Conservation (phyloP, 1,284 basidiomycete genomes). For the Trametes hirsuta region DNA sequence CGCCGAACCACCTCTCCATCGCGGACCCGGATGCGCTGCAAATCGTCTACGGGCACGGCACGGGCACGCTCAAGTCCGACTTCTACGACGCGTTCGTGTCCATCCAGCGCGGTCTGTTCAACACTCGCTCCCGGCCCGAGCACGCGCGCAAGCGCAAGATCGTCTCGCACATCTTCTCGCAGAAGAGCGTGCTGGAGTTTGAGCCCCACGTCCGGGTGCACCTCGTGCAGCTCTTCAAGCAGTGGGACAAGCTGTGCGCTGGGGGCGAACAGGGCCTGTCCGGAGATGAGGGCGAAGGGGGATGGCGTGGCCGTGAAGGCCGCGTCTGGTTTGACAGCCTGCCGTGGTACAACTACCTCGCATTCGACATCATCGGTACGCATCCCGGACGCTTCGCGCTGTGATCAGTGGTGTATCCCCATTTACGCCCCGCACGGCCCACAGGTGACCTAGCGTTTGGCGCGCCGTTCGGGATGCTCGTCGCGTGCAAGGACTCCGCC, state of each 20-base stretch:
- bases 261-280: slow-evolving; percentile 54
- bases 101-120: slow-evolving; percentile 80
- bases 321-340: slow-evolving; percentile 76
- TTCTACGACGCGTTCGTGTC: slow-evolving; percentile 78
- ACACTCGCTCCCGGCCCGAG: slow-evolving; percentile 80
- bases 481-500: slow-evolving; percentile 74
- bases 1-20: slow-evolving; percentile 86
- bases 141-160: slow-evolving; percentile 92
- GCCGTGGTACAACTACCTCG: slow-evolving; percentile 81
- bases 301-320: slow-evolving; percentile 64
- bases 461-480: slow-evolving; percentile 88
- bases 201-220: slow-evolving; percentile 76
- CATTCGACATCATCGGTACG: slow-evolving; percentile 83
- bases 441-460: slow-evolving; percentile 83
- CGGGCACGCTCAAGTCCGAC: slow-evolving; percentile 74
- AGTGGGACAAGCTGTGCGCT: slow-evolving; percentile 81
- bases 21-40: slow-evolving; percentile 79
- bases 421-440: neutral
- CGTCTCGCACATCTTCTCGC: slow-evolving; percentile 86
- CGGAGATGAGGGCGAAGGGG: slow-evolving; percentile 66
- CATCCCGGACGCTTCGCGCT: neutral
- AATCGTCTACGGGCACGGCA: slow-evolving; percentile 79
- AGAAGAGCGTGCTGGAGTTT: slow-evolving; percentile 81
- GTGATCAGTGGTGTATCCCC: neutral
- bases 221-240: slow-evolving; percentile 62